Evolutionary conservation across 2,329 filamentous ascomycete species (phyloP).

Genomic region (Mycosphaerella sp.): DNA sequence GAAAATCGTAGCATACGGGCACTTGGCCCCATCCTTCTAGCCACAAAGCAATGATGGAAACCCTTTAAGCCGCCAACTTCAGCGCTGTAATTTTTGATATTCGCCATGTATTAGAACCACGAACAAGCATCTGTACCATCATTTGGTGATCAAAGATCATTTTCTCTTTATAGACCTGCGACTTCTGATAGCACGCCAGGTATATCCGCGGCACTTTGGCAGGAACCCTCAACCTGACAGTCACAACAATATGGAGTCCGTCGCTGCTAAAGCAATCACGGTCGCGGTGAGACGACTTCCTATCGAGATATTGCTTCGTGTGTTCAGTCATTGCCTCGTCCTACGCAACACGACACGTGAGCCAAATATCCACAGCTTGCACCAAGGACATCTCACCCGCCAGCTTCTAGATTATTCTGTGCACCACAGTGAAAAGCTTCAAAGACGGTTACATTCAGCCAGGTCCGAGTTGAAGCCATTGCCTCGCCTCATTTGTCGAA

Average conservation of each 20-base stretch:
- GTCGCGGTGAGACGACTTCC: neutral
- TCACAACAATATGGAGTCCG: no score
- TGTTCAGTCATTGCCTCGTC: neutral
- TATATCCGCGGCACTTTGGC: neutral
- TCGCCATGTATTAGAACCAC: neutral
- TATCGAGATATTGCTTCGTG: neutral
- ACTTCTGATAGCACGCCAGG: neutral
- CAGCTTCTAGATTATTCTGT: neutral
- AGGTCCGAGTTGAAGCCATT: no score
- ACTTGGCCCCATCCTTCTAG: neutral
- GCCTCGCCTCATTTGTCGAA: no score
- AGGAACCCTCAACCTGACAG: neutral
- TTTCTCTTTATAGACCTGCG: neutral
- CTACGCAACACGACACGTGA: neutral
- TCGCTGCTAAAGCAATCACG: neutral
- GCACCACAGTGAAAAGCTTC: no score
- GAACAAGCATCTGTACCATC: neutral
- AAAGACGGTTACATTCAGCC: no score
- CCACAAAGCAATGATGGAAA: no score
- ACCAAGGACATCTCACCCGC: neutral
- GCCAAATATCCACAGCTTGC: neutral
- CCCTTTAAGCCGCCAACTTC: neutral
- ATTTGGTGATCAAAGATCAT: neutral
- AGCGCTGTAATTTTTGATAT: neutral
- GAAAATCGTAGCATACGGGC: conserved; percentile 19